phyloP scores from a whole-genome alignment of 192 early-diverging fungal species.

The Mortierella hygrophila region DNA sequence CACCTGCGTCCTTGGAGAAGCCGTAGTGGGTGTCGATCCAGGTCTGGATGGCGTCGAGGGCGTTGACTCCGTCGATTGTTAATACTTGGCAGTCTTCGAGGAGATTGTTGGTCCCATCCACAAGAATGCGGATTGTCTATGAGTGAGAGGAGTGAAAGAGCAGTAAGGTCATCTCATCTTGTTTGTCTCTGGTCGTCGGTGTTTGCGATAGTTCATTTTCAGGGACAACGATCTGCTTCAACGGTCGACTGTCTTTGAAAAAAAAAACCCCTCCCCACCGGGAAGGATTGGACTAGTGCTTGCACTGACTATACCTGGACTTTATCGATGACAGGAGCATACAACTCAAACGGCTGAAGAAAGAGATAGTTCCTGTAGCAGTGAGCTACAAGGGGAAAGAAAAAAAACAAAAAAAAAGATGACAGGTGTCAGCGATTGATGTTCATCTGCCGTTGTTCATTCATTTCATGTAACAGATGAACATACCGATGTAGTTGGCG shows the following conservation, averaged over 20 bases:
- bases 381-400: constrained; percentile 6
- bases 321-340: constrained; percentile 38
- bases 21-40: constrained; percentile 28
- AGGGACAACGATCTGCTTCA: background rate
- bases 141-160: background rate
- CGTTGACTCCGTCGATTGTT: constrained; percentile 30
- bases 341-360: constrained; percentile 40
- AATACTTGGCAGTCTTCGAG: constrained; percentile 39
- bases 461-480: background rate
- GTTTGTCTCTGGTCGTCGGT: background rate
- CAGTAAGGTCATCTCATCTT: background rate
- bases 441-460: background rate
- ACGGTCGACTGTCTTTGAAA: background rate
- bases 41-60: constrained; percentile 34
- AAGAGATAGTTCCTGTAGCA: constrained; percentile 47
- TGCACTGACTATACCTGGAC: constrained; percentile 27
- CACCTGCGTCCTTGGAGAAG: constrained; percentile 46
- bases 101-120: background rate
- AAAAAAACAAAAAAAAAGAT: constrained; percentile 7
- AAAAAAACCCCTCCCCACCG: no score
- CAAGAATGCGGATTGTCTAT: constrained; percentile 36
- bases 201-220: background rate
- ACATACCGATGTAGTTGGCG: constrained; percentile 48
- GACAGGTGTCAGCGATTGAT: background rate
- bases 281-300: no score